These are phyloP conservation scores for Helichrysum umbraculigerum DNA, from an alignment of 129 eudicot species.

Conservation along the genomic window DNA sequence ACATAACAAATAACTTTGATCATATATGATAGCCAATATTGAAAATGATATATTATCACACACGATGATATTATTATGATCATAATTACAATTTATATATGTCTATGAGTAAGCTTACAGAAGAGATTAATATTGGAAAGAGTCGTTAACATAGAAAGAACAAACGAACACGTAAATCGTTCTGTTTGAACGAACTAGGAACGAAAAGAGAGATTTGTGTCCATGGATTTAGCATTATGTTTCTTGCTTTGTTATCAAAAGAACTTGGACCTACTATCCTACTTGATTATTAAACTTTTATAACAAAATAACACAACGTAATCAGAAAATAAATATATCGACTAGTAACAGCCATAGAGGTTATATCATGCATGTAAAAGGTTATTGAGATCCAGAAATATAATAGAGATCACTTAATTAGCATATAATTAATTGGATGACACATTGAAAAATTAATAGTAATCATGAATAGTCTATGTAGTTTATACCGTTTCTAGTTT, in stretches of 20 bases:
- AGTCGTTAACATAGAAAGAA: constrained; percentile 8
- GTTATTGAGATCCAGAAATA: too few species aligned
- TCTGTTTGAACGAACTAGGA: constrained; percentile 15
- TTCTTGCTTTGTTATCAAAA: constrained; percentile 15
- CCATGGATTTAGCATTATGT: constrained; percentile 21
- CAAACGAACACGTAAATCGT: constrained; percentile 1
- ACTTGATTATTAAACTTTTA: not conserved
- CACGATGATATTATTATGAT: not conserved
- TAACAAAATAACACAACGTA: not conserved
- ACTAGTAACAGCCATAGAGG: too few species aligned
- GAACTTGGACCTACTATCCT: constrained; percentile 7
- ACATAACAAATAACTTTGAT: not conserved
- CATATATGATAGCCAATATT: not conserved
- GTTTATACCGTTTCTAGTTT: too few species aligned
- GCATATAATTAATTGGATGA: too few species aligned
- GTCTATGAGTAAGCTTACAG: not conserved
- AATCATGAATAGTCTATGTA: too few species aligned
- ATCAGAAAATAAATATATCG: not conserved
- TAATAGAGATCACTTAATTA: too few species aligned
- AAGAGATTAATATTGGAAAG: not conserved
- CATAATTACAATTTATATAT: not conserved
- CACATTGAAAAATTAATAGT: too few species aligned
- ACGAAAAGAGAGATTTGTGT: constrained; percentile 12
- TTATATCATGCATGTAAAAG: too few species aligned
- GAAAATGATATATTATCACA: not conserved